A percentile compares a stretch with the other conserved stretches of the same genome.
phyloP scores from a whole-genome alignment of 768 basidiomycete species.

The Psilocybe tampanensis region DNA sequence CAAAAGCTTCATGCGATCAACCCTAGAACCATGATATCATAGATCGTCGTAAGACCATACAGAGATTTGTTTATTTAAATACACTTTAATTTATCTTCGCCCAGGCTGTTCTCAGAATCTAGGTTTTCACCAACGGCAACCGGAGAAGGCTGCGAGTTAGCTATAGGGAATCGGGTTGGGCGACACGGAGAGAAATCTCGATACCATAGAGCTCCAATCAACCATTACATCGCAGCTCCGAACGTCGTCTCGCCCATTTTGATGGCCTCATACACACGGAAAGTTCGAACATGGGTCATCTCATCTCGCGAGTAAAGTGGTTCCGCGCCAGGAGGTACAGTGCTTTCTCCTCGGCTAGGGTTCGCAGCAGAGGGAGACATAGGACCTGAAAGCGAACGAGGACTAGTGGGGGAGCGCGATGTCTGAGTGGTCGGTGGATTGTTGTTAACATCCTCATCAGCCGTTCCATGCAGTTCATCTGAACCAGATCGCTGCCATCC shows the following conservation, averaged over 20 bases:
- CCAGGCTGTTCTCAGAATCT: too few species aligned
- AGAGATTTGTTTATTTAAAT: too few species aligned
- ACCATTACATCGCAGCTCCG: slow-evolving; percentile 13
- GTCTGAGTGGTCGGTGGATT: slow-evolving; percentile 9
- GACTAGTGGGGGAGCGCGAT: neutral
- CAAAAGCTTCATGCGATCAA: neutral
- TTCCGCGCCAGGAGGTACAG: slow-evolving; percentile 11
- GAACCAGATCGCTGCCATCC: slow-evolving; percentile 17
- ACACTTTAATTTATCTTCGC: too few species aligned
- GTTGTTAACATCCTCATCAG: slow-evolving; percentile 5
- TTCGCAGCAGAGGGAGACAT: neutral
- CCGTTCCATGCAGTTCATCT: slow-evolving; percentile 8
- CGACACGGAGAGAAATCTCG: neutral
- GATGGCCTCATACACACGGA: slow-evolving; percentile 54
- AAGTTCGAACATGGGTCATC: slow-evolving; percentile 53
- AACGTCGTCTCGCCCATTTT: slow-evolving; percentile 37
- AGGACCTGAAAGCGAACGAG: slow-evolving; percentile 1
- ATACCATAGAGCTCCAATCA: neutral
- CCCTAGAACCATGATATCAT: neutral
- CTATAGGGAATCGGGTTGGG: too few species aligned
- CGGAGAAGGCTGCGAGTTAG: too few species aligned
- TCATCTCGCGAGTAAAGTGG: slow-evolving; percentile 34
- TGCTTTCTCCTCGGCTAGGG: neutral
- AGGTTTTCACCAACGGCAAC: too few species aligned
- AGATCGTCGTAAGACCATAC: too few species aligned